Percentiles rank a stretch among this genome's conserved stretches.
Conservation (phyloP, 164 flowering plant species). For the Tetracentron sinense region DNA sequence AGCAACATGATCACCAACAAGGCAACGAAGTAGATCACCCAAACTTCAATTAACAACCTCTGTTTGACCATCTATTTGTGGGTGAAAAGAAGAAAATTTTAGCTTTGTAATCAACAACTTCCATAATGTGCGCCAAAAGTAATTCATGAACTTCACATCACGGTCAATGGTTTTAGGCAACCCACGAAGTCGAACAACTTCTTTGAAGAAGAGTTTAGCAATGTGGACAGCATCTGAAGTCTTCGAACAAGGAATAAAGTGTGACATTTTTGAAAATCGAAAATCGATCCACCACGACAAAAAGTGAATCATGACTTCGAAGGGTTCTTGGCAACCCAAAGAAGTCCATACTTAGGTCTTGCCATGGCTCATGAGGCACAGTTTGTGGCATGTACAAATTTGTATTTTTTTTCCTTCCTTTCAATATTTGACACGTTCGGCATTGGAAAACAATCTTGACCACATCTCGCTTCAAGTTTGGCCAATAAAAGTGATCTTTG, state of each 20-base stretch:
- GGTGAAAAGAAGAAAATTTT: not conserved
- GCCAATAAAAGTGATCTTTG: not conserved
- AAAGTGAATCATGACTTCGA: not conserved
- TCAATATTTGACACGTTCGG: not conserved
- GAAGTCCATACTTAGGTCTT: not conserved
- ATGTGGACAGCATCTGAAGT: not conserved
- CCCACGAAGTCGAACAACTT: not conserved
- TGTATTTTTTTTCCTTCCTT: constrained; percentile 3
- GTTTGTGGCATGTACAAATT: not conserved
- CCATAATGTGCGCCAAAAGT: too few species aligned
- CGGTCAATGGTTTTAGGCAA: not conserved
- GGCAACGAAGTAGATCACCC: constrained; percentile 1
- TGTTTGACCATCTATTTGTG: not conserved
- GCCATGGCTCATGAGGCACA: not conserved
- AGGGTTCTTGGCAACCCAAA: not conserved
- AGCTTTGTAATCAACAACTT: not conserved
- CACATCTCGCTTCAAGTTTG: not conserved
- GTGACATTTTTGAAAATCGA: not conserved
- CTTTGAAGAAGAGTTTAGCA: not conserved
- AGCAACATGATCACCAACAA: constrained; percentile 2
- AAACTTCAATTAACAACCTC: not conserved
- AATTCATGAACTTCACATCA: constrained; percentile 2
- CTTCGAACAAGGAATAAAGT: not conserved
- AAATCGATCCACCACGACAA: not conserved
- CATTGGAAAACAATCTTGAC: not conserved